Percentiles rank a stretch among this genome's conserved stretches.
Conservation (phyloP, 2,329 filamentous ascomycete genomes). For the Ophiostoma sp. region DNA sequence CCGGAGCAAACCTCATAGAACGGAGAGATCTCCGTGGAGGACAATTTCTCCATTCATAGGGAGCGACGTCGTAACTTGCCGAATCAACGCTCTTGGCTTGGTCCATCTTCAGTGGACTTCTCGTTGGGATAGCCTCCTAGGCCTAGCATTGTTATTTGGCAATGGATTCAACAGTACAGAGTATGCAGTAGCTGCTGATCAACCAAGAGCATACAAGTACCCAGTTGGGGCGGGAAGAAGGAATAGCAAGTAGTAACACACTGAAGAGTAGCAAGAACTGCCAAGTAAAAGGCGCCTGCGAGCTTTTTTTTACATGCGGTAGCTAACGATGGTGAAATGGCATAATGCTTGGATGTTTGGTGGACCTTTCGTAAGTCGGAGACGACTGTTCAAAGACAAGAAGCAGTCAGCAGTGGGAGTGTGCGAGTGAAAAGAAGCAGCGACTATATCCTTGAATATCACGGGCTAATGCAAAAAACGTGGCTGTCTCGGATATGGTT, state of each 20-base stretch:
- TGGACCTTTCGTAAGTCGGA: background rate
- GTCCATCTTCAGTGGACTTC: no score
- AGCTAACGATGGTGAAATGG: background rate
- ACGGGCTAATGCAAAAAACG: no score
- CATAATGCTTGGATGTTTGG: background rate
- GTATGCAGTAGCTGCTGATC: no score
- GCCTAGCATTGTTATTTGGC: no score
- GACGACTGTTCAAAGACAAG: background rate
- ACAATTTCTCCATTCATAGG: background rate
- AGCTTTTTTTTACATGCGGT: background rate
- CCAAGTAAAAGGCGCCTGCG: background rate
- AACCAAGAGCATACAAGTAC: no score
- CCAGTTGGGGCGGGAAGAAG: no score
- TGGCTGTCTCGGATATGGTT: background rate
- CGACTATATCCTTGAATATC: no score
- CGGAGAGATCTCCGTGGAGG: constrained; percentile 5
- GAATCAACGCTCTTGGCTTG: background rate
- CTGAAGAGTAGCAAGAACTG: background rate
- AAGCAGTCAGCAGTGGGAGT: no score
- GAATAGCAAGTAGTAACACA: no score
- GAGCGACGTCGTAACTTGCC: background rate
- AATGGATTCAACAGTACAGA: no score
- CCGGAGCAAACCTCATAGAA: background rate
- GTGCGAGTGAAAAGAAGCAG: no score
- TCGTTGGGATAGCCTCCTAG: no score